phyloP scores from a whole-genome alignment of 2,329 filamentous ascomycete species.

The Penicillium sp. region DNA sequence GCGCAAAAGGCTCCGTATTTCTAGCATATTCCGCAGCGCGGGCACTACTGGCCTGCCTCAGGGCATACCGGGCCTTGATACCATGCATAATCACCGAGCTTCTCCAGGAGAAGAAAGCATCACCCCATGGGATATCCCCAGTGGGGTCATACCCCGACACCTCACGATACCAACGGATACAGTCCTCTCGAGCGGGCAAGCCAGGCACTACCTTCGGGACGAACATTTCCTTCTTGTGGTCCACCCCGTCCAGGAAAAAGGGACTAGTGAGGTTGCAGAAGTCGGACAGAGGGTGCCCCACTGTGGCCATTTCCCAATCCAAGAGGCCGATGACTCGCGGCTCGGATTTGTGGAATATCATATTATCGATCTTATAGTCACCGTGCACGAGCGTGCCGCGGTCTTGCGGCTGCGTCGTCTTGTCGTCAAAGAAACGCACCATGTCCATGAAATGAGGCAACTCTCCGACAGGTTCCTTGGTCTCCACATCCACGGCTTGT shows the following conservation, averaged over 20 bases:
- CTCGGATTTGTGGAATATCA: constrained; percentile 82
- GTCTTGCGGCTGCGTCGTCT: constrained; percentile 63
- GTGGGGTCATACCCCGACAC: constrained; percentile 60
- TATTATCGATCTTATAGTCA: constrained; percentile 91
- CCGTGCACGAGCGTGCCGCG: constrained; percentile 76
- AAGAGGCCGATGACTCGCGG: constrained; percentile 82
- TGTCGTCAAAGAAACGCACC: constrained; percentile 65
- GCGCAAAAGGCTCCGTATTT: too few species aligned
- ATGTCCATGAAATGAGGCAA: constrained; percentile 77
- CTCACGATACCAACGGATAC: constrained; percentile 58
- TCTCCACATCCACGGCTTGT: constrained; percentile 65
- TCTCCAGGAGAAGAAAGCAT: constrained; percentile 54
- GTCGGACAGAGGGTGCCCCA: constrained; percentile 91
- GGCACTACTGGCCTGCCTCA: constrained; percentile 82
- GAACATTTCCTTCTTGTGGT: constrained; percentile 53
- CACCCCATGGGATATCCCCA: constrained; percentile 56
- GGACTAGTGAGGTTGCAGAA: constrained; percentile 63
- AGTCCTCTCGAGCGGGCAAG: constrained; percentile 52
- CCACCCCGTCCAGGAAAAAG: constrained; percentile 30
- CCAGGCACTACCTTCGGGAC: constrained; percentile 56
- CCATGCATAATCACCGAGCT: constrained; percentile 66
- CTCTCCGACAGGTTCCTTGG: constrained; percentile 63
- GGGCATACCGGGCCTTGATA: constrained; percentile 78
- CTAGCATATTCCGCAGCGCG: too few species aligned
- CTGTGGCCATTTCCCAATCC: constrained; percentile 97